Percentiles rank a stretch among this genome's conserved stretches.
phyloP scores from a whole-genome alignment of 2,329 filamentous ascomycete species.

The Sporothrix brasiliensis region DNA sequence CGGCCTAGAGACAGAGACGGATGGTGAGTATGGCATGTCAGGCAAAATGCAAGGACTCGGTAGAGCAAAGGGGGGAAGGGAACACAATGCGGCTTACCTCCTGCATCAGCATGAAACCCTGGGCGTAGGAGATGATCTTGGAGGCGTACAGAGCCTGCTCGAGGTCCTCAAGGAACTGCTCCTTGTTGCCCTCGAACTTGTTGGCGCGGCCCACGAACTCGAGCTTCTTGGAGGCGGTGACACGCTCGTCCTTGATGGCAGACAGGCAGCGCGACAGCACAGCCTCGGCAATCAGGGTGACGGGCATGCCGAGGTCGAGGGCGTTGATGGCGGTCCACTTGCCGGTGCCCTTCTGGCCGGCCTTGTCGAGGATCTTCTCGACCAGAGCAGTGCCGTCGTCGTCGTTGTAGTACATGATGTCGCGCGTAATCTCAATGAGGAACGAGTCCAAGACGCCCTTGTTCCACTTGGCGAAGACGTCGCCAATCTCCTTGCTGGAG shows the following conservation, averaged over 20 bases:
- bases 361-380: slow-evolving; percentile 98
- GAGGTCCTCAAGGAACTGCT: slow-evolving; percentile 92
- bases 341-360: slow-evolving; percentile 98
- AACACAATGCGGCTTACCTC: slow-evolving; percentile 49
- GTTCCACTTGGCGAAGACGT: slow-evolving; percentile 96
- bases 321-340: slow-evolving; percentile 99
- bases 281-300: slow-evolving; percentile 95
- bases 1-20: slow-evolving; percentile 54
- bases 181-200: slow-evolving; percentile 86
- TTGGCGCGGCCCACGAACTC: slow-evolving; percentile 71
- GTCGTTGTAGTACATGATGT: slow-evolving; percentile 98
- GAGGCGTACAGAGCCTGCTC: slow-evolving; percentile 99
- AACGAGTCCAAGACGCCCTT: slow-evolving; percentile 98
- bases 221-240: slow-evolving; percentile 76
- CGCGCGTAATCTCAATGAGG: slow-evolving; percentile 98
- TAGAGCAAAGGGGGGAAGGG: slow-evolving; percentile 62
- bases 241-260: slow-evolving; percentile 91
- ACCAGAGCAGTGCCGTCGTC: slow-evolving; percentile 87
- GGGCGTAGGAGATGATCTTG: slow-evolving; percentile 99
- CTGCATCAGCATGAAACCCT: slow-evolving; percentile 99
- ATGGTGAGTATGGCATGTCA: neutral
- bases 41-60: neutral
- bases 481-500: slow-evolving; percentile 90
- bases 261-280: slow-evolving; percentile 95
- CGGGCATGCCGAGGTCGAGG: slow-evolving; percentile 96